Percentiles rank a stretch among this genome's conserved stretches.
These are phyloP conservation scores for Scedosporium aurantiacum DNA, from an alignment of 2,329 filamentous ascomycete species.

Conservation along the genomic window DNA sequence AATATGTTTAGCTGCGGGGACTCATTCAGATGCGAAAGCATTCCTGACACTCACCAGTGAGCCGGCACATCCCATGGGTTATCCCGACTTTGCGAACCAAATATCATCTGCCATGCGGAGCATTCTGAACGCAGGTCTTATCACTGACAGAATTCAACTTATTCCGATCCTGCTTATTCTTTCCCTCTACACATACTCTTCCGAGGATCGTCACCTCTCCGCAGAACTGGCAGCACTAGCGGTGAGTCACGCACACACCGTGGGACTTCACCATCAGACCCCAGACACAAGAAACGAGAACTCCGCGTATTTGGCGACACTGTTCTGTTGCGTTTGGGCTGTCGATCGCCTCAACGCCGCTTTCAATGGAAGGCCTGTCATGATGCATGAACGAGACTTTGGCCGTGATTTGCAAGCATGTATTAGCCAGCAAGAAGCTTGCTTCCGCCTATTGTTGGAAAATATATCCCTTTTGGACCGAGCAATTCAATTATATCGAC, in stretches of 20 bases:
- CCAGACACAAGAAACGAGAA: not conserved
- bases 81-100: constrained; percentile 9
- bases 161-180: constrained; percentile 24
- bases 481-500: constrained; percentile 1
- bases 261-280: constrained; percentile 2
- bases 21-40: not conserved
- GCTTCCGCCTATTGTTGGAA: constrained; percentile 3
- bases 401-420: constrained; percentile 1
- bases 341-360: constrained; percentile 1
- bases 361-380: constrained; percentile 2
- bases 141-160: constrained; percentile 9
- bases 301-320: not conserved
- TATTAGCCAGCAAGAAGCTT: not conserved
- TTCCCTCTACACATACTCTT: constrained; percentile 13
- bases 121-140: constrained; percentile 4
- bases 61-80: not conserved
- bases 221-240: constrained; percentile 8
- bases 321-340: constrained; percentile 6
- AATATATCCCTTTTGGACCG: not conserved
- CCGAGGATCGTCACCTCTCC: constrained; percentile 10
- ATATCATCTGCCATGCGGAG: constrained; percentile 10
- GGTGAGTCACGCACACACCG: constrained; percentile 1
- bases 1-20: constrained; percentile 1
- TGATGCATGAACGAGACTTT: constrained; percentile 7
- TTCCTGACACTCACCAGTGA: not conserved